These are phyloP conservation scores for Eimeria sp. DNA, from an alignment of 169 alveolate genomes.

Conservation along the genomic window DNA sequence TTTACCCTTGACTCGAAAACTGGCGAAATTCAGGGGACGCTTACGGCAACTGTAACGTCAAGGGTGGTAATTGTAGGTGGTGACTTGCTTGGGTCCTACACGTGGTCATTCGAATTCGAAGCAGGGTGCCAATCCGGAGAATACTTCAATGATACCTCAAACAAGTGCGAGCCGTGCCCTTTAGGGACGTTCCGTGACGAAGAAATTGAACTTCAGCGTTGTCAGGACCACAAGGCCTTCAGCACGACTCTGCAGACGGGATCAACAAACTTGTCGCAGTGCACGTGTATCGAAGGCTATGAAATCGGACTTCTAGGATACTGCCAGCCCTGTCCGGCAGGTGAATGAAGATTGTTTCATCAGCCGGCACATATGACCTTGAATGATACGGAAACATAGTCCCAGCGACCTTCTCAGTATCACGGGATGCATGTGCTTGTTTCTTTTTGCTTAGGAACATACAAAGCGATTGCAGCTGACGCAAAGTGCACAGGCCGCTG, in stretches of 20 bases:
- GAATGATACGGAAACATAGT: not conserved
- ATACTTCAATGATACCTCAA: constrained; percentile 31
- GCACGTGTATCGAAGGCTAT: constrained; percentile 76
- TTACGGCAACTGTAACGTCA: constrained; percentile 72
- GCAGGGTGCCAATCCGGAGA: constrained; percentile 82
- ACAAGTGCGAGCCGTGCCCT: constrained; percentile 79
- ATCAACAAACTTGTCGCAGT: constrained; percentile 77
- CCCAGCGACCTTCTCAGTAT: not conserved
- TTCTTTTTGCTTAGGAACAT: constrained; percentile 31
- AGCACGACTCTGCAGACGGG: constrained; percentile 79
- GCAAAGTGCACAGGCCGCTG: constrained; percentile 81
- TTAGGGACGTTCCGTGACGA: constrained; percentile 81
- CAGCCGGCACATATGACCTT: not conserved
- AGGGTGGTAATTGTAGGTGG: constrained; percentile 70
- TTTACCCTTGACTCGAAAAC: constrained; percentile 72
- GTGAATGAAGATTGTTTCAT: constrained; percentile 6
- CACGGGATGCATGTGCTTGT: not conserved
- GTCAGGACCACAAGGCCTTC: constrained; percentile 67
- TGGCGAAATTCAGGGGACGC: constrained; percentile 66
- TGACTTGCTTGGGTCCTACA: constrained; percentile 68
- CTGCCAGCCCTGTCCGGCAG: constrained; percentile 80
- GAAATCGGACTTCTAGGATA: constrained; percentile 75
- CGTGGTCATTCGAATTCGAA: constrained; percentile 73
- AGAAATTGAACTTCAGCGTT: constrained; percentile 68
- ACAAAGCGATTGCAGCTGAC: constrained; percentile 75